Evolutionary conservation across 441 rosid genomes (phyloP).

Genomic region (Flueggea neowawraea): DNA sequence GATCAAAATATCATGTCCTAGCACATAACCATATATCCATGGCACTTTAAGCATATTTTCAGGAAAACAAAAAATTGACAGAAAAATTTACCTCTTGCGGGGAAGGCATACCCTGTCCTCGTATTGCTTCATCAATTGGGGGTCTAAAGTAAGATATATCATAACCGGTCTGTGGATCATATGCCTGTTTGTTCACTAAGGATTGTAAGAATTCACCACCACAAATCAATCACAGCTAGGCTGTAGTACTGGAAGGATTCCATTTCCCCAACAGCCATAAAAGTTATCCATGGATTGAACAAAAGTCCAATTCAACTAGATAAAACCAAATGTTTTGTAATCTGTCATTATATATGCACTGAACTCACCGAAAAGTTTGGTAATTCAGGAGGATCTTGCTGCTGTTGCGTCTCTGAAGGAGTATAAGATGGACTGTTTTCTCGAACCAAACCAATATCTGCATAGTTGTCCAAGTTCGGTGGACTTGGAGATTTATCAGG

Average conservation of each 20-base stretch:
- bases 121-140: constrained; percentile 56
- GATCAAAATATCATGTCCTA: too few species aligned
- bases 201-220: neutral
- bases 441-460: constrained; percentile 52
- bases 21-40: too few species aligned
- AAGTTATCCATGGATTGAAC: neutral
- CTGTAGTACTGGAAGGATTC: neutral
- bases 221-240: neutral
- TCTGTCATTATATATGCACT: too few species aligned
- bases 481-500: constrained; percentile 57
- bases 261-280: neutral
- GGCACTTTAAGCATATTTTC: too few species aligned
- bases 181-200: constrained; percentile 41
- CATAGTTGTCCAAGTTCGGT: constrained; percentile 49
- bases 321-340: too few species aligned
- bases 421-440: constrained; percentile 52
- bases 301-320: too few species aligned
- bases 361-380: constrained; percentile 60
- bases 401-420: constrained; percentile 55
- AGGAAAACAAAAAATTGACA: too few species aligned
- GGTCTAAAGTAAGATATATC: constrained; percentile 76
- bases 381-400: constrained; percentile 57
- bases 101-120: constrained; percentile 63
- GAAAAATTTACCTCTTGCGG: constrained; percentile 61
- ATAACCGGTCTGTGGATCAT: constrained; percentile 66